Conservation (phyloP, 805 yeast genomes). For the Sugiyamaella qingdaonensis region DNA sequence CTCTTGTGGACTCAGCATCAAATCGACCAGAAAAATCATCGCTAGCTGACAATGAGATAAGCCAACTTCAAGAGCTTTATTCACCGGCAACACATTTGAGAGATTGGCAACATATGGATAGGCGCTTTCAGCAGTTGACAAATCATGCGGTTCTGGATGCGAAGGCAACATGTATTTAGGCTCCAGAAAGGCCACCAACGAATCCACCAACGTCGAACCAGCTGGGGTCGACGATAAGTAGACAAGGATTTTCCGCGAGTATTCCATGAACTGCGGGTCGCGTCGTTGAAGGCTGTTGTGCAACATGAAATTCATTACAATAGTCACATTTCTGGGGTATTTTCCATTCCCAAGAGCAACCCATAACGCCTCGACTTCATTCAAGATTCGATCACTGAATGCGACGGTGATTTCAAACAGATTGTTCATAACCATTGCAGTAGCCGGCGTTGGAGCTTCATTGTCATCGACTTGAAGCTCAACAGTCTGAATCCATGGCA, state of each 20-base stretch:
- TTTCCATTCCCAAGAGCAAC: conserved; percentile 80
- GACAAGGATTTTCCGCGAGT: conserved; percentile 75
- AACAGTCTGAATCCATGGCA: conserved; percentile 91
- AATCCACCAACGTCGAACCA: conserved; percentile 50
- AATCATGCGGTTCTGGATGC: conserved; percentile 35
- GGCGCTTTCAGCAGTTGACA: conserved; percentile 34
- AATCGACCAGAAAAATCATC: conserved; percentile 76
- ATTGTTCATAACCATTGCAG: conserved; percentile 71
- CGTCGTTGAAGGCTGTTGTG: conserved; percentile 64
- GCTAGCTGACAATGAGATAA: conserved; percentile 88
- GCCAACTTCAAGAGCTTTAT: conserved; percentile 60
- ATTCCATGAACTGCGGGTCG: conserved; percentile 70
- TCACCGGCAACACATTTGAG: conserved; percentile 47
- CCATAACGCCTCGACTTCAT: conserved; percentile 94
- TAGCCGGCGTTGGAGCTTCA: conserved; percentile 34
- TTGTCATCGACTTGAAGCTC: conserved; percentile 47
- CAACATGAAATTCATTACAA: conserved; percentile 66
- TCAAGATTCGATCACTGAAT: conserved; percentile 67
- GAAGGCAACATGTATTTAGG: conserved; percentile 91
- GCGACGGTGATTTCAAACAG: conserved; percentile 80
- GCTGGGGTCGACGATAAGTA: conserved; percentile 53
- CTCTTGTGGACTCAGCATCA: conserved; percentile 60
- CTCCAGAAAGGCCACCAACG: conserved; percentile 63
- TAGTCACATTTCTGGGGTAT: conserved; percentile 63
- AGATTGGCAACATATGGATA: conserved; percentile 78